Evolutionary conservation across 139 green algal species (phyloP), one percentile per base, ranked within the genome.

Genomic region (Asterochloris sp.): DNA sequence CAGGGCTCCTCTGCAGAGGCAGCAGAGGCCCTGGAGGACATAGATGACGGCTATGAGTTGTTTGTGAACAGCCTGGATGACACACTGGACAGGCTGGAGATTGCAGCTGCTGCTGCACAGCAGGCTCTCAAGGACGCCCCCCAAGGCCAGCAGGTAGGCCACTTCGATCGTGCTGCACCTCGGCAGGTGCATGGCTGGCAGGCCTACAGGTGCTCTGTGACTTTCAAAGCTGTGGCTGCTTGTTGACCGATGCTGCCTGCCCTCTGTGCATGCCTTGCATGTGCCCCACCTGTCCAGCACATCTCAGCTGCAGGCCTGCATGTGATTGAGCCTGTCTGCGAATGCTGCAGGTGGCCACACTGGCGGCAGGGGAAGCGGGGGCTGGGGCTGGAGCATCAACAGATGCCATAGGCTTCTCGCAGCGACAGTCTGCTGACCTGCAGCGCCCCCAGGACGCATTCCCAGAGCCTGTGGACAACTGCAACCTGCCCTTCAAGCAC

Each of bases 401-500:
- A 27, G 19, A 47, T 80, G 76, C 24, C 61, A 80, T n/a, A 12
- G 68, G 60, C 60, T 80, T 80, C 76, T 69, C 47, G 11, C 60
- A 61, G 14, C 76, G 69, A 47, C 76, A 80, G 76, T 80, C 23
- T 47, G 11, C 71, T 4, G 13, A 38, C 0, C 62, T 28, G 15
- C 19, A 79, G 9, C 73, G 76, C 1, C 87, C 88, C 23, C 92
- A 96, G 85, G 87, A 92, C 27, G 17, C 11, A 0, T 96, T 95
- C 76, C 29, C 78, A 0, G 83, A 86, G 12, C 76, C 81, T 1
- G 79, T 91, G 10, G 92, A 95, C 86, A 96, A 96, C 88, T 83
- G 69, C 74, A 88, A 92, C 47, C 76, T 26, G 23, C 89, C 88
- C 60, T 95, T 89, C 66, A 54, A 78, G 10, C 92, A 86, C 81